These are phyloP conservation scores for Chamaecyparis obtusa DNA, from an alignment of 75 land plant species.

Conservation along the genomic window DNA sequence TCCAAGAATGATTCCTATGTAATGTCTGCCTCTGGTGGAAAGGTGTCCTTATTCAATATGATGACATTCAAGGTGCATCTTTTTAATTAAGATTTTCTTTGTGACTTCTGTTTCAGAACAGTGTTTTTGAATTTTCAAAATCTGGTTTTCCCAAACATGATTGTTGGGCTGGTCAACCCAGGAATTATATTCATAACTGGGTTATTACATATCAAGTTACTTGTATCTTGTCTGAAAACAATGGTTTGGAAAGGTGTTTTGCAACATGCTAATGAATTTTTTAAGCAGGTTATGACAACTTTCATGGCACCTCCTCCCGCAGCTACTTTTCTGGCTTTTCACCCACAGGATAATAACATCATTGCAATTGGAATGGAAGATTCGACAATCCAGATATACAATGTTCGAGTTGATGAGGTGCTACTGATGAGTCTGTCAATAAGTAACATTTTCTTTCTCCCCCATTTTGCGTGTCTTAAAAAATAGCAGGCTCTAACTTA, in stretches of 20 bases:
- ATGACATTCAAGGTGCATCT: slow-evolving; percentile 69
- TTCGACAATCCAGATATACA: slow-evolving; percentile 50
- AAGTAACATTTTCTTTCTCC: neutral
- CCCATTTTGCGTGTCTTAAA: neutral
- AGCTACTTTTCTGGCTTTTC: slow-evolving; percentile 56
- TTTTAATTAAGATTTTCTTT: neutral
- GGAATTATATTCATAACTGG: neutral
- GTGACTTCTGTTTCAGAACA: neutral
- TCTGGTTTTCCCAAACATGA: neutral
- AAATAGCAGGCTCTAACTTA: neutral
- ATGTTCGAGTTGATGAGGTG: slow-evolving; percentile 52
- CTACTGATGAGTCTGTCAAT: neutral
- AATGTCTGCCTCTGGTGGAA: slow-evolving; percentile 83
- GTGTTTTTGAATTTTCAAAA: neutral
- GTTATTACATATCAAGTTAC: neutral
- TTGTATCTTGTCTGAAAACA: neutral
- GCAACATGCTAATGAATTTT: neutral
- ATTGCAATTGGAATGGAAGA: slow-evolving; percentile 67
- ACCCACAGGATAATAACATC: slow-evolving; percentile 60
- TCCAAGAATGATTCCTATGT: slow-evolving; percentile 87
- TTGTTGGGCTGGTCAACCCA: neutral
- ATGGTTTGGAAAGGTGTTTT: too few species aligned
- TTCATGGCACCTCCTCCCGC: slow-evolving; percentile 64
- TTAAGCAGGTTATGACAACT: slow-evolving; percentile 42
- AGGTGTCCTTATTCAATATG: slow-evolving; percentile 76